phyloP scores from a whole-genome alignment of 176 grass and related monocot genomes.

The Themeda triandra region DNA sequence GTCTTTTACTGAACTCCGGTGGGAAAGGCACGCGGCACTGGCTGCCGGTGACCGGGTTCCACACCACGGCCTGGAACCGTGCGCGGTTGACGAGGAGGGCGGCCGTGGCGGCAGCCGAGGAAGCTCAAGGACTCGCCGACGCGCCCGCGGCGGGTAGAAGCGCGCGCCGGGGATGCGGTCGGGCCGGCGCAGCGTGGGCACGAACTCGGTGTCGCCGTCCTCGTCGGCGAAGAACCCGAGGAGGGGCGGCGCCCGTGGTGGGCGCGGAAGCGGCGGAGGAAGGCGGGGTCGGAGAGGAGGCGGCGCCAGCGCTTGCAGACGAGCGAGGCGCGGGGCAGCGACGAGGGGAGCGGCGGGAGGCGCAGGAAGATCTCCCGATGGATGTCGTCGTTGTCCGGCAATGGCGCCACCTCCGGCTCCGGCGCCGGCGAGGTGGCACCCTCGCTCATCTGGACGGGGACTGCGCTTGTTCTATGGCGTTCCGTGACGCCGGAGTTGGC shows the following conservation, averaged over 20 bases:
- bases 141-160: background rate
- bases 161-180: background rate
- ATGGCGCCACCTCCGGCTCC: background rate
- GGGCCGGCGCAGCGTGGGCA: background rate
- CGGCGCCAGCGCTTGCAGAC: background rate
- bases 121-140: background rate
- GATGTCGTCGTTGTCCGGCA: background rate
- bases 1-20: background rate
- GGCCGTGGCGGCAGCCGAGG: slow-evolving; percentile 20
- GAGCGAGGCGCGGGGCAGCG: background rate
- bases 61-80: background rate
- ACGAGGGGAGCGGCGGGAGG: background rate
- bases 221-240: slow-evolving; percentile 9
- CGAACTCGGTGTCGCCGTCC: background rate
- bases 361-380: background rate
- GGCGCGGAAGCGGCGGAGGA: slow-evolving; percentile 13
- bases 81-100: background rate
- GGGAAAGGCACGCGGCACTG: background rate
- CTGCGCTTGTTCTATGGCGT: background rate
- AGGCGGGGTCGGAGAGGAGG: background rate
- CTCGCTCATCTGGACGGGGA: background rate
- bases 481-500: background rate
- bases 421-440: background rate
- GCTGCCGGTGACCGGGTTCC: slow-evolving; percentile 7
- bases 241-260: slow-evolving; percentile 16